Conservation (phyloP, 768 basidiomycete genomes). For the Pleurotus citrinopileatus region DNA sequence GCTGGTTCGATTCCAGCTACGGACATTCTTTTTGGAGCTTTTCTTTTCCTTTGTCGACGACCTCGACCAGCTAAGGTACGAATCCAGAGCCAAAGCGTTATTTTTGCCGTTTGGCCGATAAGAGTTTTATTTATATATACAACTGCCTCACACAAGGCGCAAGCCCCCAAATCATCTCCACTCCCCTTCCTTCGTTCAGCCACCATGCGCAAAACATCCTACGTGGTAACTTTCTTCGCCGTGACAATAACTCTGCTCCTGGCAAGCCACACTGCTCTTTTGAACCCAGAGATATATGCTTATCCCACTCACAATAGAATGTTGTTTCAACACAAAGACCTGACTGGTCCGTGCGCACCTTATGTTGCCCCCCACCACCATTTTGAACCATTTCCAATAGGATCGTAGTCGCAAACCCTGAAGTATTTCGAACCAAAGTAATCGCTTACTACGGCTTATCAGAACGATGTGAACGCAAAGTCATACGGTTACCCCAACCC, state of each 20-base stretch:
- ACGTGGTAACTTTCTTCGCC: slow-evolving; percentile 59
- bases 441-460: slow-evolving; percentile 59
- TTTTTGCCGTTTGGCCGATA: not conserved
- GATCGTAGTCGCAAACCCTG: slow-evolving; percentile 41
- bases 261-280: slow-evolving; percentile 34
- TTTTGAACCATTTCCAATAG: slow-evolving; percentile 21
- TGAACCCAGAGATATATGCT: not conserved
- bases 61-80: not conserved
- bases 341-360: slow-evolving; percentile 54
- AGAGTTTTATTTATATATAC: not conserved
- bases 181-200: not conserved
- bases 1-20: slow-evolving; percentile 21
- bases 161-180: not conserved
- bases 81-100: not conserved
- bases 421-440: slow-evolving; percentile 43
- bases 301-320: slow-evolving; percentile 37
- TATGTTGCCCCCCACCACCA: slow-evolving; percentile 7
- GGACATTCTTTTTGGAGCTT: slow-evolving; percentile 13
- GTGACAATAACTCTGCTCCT: slow-evolving; percentile 48
- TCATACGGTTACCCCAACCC: slow-evolving; percentile 45
- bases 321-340: slow-evolving; percentile 50
- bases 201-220: slow-evolving; percentile 67
- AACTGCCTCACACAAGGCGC: not conserved
- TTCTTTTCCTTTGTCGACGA: not conserved
- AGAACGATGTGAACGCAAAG: slow-evolving; percentile 52